Evolutionary conservation across 176 grass and related monocot genomes (phyloP), one percentile per base, ranked within the genome.

Genomic region (Poa pratensis): DNA sequence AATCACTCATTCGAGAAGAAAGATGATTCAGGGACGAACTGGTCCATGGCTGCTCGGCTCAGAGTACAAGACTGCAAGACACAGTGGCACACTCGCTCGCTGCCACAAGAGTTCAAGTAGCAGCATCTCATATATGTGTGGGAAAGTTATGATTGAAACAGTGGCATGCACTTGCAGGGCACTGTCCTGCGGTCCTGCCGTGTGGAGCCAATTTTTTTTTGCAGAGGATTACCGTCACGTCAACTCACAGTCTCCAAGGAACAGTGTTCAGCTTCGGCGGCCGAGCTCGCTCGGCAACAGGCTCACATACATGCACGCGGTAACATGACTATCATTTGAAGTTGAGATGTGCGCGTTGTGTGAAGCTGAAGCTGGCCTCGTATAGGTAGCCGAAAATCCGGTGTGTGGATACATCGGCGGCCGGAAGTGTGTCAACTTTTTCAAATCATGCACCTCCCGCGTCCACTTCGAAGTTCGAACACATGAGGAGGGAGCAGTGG

Each of bases 11-110:
- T 18, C 48, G 40, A 40, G 74, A 16, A 32, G n/a, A n/a, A 16
- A 5, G 80, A 55, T 27, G 65, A 14, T 2, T 92, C 80, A 16
- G 89, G 84, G n/a, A 89, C 58, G 84, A 85, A 94, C 34, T 91
- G 80, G 77, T 70, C 85, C 92, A 94, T 94, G 37, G 50, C 64
- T 19, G 23, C 45, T 89, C 58, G n/a, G n/a, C n/a, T n/a, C n/a
- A n/a, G n/a, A n/a, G n/a, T n/a, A n/a, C n/a, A n/a, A 42, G 40
- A 54, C 42, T 43, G 14, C 46, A 48, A 48, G 10, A 4, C 12
- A 46, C 45, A 13, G 9, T 45, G 42, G 9, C 42, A 40, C 74
- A 5, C 23, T 6, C 1, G 7, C 5, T 45, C 45, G 9, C 26
- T 34, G 27, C 0, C 68, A 30, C 1, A 48, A 13, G 12, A 48